Evolutionary conservation across 768 basidiomycete genomes (phyloP), one percentile per base, ranked within the genome.

Genomic region (Dioszegia crocea): DNA sequence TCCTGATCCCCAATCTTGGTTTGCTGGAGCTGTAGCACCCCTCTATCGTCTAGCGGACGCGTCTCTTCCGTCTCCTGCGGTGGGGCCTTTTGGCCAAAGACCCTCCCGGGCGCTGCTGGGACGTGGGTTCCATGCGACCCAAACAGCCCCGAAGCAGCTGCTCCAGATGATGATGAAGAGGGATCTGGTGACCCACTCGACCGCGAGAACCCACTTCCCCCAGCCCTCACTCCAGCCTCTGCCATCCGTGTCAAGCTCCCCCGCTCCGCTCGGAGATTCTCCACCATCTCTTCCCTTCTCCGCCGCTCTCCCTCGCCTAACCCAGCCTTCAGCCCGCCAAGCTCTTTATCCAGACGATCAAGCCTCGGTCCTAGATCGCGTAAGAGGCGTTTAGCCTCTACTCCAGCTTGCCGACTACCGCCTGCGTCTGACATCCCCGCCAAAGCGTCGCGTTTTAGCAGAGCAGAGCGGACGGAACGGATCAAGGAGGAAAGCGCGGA

Each of bases 291-390:
- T 60, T 86, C 86, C 62, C 94, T 81, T 56, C 94, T 80, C 78
- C 88, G 86, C 68, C 91, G 80, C 81, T 98, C 94, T n/a, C 94
- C 94, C 75, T 91, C 85, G 64, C 84, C 86, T 82, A 97, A 83
- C 36, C 88, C 90, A 40, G 80, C 79, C 75, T 84, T 87, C 36
- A 89, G 80, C 39, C 80, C 82, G 66, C 83, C 80, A 67, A 93
- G 78, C 10, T 86, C 90, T 64, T 81, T 80, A 21, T 19, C 85
- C 14, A 97, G 81, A 1, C 75, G 81, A 4, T 85, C 85, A 21
- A 93, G 82, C n/a, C 91, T 82, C 30, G 83, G 46, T 9, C 61
- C 63, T 10, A 71, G 54, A 2, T 77, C 76, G 46, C 74, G 73
- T 30, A 75, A 51, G n/a, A 63, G 47, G 16, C 63, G 56, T 47